Base-by-base conservation (phyloP, 2,329 filamentous ascomycete species). In the Colletotrichum tamarilloi region DNA sequence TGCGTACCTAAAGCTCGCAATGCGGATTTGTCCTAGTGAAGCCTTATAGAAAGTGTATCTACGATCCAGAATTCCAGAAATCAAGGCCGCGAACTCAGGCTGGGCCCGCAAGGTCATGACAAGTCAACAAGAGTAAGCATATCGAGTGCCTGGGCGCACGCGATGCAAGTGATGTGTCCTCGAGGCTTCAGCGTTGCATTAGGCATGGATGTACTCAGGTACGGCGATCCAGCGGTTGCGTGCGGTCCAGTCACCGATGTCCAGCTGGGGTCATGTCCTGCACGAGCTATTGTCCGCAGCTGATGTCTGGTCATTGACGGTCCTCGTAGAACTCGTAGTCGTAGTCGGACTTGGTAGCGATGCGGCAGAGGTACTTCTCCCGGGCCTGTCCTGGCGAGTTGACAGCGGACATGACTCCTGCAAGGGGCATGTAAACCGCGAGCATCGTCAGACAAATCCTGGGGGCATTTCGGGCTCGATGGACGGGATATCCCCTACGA, bases 401-500 rank as follows among this genome's bases (percentile, higher is more conserved):
- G 60, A 22, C 67, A 65, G 56, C 60, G 67, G 67, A 66, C 67
- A 73, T 73, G 70, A 73, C 35, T 70, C 70, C 59, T 72, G 70
- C 32, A 65, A 62, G 46, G 60, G 67, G 60, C 67, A 56, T 35
- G 46, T 42, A 32, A 26, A 62, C 49, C 11, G 30, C 57, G 30
- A 59, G 42, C 60, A 60, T 64, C 38, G 42, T 35, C 69, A 55
- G 53, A 64, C 32, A 38, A 24, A 32, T 19, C 38, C 60, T 38
- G 24, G 55, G 30, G 22, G 22, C 30, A n/a, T 63, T 24, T 24
- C 35, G 62, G 49, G 42, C 46, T 22, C 46, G 49, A 42, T 52
- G 30, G 30, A 32, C 38, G 64, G 65, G 57, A 72, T 49, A 38
- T 62, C 68, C 49, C 52, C 19, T 59, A 38, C 35, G 52, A 28